Base-by-base conservation (phyloP, 768 basidiomycete genomes). In the Leccinum fibrillosum region DNA sequence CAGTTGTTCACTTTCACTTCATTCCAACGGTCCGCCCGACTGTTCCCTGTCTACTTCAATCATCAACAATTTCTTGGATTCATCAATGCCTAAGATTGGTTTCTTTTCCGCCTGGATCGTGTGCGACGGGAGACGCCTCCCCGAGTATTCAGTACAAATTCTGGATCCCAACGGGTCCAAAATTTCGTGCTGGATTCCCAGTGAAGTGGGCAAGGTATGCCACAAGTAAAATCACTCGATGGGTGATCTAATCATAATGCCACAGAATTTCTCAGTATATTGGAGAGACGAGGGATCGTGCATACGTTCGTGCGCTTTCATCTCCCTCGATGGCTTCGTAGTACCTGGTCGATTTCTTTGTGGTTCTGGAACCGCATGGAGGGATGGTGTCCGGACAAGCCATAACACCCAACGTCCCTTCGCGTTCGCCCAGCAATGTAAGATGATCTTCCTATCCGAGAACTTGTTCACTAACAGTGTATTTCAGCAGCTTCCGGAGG, bases 91-190 rank as follows among this genome's bases (percentile, higher is more conserved):
- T 58, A 77, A 77, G 0, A 80, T 82, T 69, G 79, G 80, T 17
- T 83, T 79, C 6, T 89, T 88, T 71, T 85, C 85, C 13, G 86
- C 88, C 23, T 90, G 88, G 84, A 84, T 90, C 53, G 75, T 76
- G 35, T 80, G 77, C 42, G 79, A 82, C 32, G 82, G 79, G 5
- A 62, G 75, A 55, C 65, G 70, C 11, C 64, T 89, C 11, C 77
- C 75, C 5, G 86, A 88, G 68, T 83, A 85, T 68, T 70, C 85
- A n/a, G 75, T 80, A 8, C 76, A 80, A 6, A 70, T 82, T 30
- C 17, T 17, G 37, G 82, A 87, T 55, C 61, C 66, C 5, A 70
- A 72, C 5, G 62, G 69, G 5, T 69, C 81, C 58, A 76, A 75
- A 9, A 79, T 86, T 8, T 82, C 82, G 0, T 89, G 89, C 65